A percentile compares a stretch with the other conserved stretches of the same genome.
Evolutionary conservation across 208 protist species (phyloP).

Genomic region (Crithidia expoeki): DNA sequence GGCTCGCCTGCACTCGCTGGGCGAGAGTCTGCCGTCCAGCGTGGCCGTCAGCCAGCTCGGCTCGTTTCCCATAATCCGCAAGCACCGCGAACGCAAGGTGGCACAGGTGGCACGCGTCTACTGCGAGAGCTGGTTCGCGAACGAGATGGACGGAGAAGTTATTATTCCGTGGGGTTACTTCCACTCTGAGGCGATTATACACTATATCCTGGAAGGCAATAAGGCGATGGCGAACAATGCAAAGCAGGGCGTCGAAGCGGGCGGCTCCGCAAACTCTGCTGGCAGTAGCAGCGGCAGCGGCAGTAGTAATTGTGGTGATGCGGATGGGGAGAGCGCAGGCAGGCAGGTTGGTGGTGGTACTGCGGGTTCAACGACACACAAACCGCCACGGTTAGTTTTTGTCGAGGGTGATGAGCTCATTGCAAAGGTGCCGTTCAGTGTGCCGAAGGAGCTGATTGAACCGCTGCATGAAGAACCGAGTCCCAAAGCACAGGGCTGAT

Average conservation of each 20-base stretch:
- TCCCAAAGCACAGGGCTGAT: background rate
- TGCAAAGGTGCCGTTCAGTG: conserved; percentile 74
- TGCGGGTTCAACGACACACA: background rate
- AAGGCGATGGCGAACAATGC: conserved; percentile 9
- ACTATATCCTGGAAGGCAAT: conserved; percentile 76
- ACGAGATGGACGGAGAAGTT: conserved; percentile 78
- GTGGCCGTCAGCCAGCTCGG: conserved; percentile 73
- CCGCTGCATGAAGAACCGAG: background rate
- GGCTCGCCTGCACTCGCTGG: conserved; percentile 40
- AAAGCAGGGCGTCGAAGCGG: background rate
- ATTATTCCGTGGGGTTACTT: conserved; percentile 91
- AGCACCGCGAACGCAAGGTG: conserved; percentile 77
- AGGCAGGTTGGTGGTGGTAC: background rate
- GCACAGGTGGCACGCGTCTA: conserved; percentile 60
- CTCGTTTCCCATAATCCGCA: conserved; percentile 65
- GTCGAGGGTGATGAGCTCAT: conserved; percentile 69
- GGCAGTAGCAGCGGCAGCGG: conserved; percentile 1
- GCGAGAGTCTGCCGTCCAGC: conserved; percentile 47
- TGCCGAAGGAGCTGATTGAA: conserved; percentile 76
- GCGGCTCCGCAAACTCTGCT: background rate
- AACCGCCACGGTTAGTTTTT: conserved; percentile 52
- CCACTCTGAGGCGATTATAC: conserved; percentile 80
- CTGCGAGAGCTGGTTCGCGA: conserved; percentile 76
- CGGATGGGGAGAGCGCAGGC: background rate
- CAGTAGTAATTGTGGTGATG: background rate